Evolutionary conservation across 2,329 filamentous ascomycete genomes (phyloP), one percentile per base, ranked within the genome.

Genomic region (Raffaelea ambrosiae): DNA sequence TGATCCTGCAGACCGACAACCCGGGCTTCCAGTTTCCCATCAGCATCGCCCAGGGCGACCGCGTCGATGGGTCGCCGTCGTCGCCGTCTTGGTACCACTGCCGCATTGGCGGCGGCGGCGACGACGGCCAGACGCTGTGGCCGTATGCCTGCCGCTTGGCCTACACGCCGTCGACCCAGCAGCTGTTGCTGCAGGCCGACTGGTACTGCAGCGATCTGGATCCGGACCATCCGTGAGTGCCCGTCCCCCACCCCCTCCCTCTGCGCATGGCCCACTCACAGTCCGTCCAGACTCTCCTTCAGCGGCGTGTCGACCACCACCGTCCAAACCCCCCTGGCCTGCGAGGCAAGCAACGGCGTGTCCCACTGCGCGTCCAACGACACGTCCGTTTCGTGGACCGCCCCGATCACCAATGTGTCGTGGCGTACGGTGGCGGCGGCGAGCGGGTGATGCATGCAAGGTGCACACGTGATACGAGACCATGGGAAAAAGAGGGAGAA

Each of bases 121-220:
- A 38, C 35, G 35, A 38, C 18, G 54, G 48, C 5, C 35, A 44
- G 49, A 53, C 54, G 40, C 43, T 54, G 22, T 54, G 46, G 50
- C 57, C 55, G 26, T 29, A 29, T 29, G 26, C 26, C 26, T 29
- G 26, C 26, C 7, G 26, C 26, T 29, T 29, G 7, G 7, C 26
- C 7, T 57, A 53, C 39, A 23, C 44, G 16, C 5, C 20, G 7
- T 47, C 22, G 8, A 43, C 43, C 1, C 51, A 49, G 40, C 29
- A 44, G 42, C 40, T 56, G 13, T 43, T 14, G 18, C 4, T 57
- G 8, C 40, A 48, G 41, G 53, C 53, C 1, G 46, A 55, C n/a
- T 58, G 56, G 56, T 43, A 39, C 21, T 58, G 56, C 46, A 47
- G 19, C 13, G 56, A 58, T 35, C 33, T 56, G 43, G 55, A 58